Conservation (phyloP, 148 eudicot species). For the Fagopyrum homotropicum region DNA sequence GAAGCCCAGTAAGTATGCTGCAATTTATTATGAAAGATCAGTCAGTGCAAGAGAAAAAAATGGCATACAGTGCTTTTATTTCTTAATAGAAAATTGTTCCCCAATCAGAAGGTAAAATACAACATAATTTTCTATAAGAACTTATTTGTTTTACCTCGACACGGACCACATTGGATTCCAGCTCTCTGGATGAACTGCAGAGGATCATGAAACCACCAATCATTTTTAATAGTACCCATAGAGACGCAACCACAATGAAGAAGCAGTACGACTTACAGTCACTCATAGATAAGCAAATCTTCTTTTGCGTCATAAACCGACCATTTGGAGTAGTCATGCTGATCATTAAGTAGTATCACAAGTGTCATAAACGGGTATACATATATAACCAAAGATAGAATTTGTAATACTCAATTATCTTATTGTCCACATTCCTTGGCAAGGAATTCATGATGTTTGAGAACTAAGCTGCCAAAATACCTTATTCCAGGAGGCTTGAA, state of each 20-base stretch:
- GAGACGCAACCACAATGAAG: not conserved
- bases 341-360: constrained; percentile 18
- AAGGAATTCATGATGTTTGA: not conserved
- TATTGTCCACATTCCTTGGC: constrained; percentile 1
- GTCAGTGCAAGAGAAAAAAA: constrained; percentile 23
- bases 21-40: constrained; percentile 25
- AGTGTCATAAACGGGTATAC: not conserved
- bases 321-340: constrained; percentile 99
- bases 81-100: not conserved
- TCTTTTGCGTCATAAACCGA: constrained; percentile 81
- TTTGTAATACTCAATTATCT: not conserved
- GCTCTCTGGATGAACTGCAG: constrained; percentile 91
- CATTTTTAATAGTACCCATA: not conserved
- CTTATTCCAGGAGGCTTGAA: constrained; percentile 96
- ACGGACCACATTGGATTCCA: constrained; percentile 99
- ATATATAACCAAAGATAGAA: not conserved
- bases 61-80: not conserved
- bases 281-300: constrained; percentile 91
- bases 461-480: constrained; percentile 27
- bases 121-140: not conserved
- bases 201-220: constrained; percentile 11
- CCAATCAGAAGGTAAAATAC: not conserved
- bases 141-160: constrained; percentile 51
- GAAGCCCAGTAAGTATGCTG: constrained; percentile 95
- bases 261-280: constrained; percentile 60